Percentiles rank a stretch among this genome's conserved stretches.
phyloP scores from a whole-genome alignment of 805 yeast species.

The Saturnispora sanitii region DNA sequence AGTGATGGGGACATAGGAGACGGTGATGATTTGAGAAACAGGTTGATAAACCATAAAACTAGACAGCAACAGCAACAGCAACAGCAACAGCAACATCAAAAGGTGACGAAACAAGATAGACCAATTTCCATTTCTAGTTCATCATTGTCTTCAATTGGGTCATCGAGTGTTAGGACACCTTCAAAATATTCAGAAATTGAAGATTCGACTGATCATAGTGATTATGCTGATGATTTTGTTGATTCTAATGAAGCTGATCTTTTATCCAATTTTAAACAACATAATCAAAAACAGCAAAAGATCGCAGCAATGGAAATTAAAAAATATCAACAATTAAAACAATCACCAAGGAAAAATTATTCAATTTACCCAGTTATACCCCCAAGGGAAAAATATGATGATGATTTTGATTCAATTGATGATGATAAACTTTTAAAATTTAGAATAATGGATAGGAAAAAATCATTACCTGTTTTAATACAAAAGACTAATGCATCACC shows the following conservation, averaged over 20 bases:
- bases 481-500: conserved; percentile 14
- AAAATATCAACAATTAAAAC: background rate
- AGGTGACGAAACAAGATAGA: too few species aligned
- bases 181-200: conserved; percentile 19
- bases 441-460: conserved; percentile 14
- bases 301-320: conserved; percentile 4
- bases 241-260: conserved; percentile 13
- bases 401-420: conserved; percentile 22
- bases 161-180: conserved; percentile 13
- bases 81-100: too few species aligned
- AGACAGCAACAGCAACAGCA: background rate
- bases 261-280: conserved; percentile 2
- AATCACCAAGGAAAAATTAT: background rate
- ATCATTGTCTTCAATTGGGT: conserved; percentile 22
- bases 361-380: background rate
- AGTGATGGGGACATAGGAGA: conserved; percentile 7
- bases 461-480: conserved; percentile 23
- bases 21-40: background rate
- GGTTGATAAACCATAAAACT: background rate
- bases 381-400: conserved; percentile 7
- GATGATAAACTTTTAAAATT: conserved; percentile 18
- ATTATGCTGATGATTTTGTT: conserved; percentile 21
- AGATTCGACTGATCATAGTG: conserved; percentile 25
- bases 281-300: conserved; percentile 5
- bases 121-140: background rate